Percentiles rank a stretch among this genome's conserved stretches.
phyloP scores from a whole-genome alignment of 345 rosid genomes.

The Diplotaxis tenuifolia region DNA sequence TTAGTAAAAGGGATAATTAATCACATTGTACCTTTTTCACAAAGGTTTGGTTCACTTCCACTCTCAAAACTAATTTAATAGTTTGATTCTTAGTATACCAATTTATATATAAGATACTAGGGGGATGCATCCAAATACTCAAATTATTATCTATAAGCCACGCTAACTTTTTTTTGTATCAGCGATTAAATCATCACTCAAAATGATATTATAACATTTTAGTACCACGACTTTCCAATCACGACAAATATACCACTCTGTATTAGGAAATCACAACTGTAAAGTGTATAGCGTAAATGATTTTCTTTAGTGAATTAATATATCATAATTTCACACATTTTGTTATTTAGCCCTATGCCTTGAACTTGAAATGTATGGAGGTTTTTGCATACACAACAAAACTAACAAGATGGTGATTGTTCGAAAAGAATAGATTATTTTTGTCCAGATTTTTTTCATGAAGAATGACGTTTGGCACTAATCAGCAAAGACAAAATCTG shows the following conservation, averaged over 20 bases:
- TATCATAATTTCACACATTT: too few species aligned
- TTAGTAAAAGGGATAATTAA: too few species aligned
- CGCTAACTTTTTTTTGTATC: not conserved
- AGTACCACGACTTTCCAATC: not conserved
- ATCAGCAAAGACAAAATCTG: constrained; percentile 21
- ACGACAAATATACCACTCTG: not conserved
- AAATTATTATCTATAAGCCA: not conserved
- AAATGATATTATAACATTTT: not conserved
- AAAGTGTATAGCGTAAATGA: too few species aligned
- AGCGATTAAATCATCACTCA: not conserved
- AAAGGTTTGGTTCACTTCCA: constrained; percentile 34
- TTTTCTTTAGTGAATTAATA: too few species aligned
- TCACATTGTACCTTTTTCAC: constrained; percentile 24
- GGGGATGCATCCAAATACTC: not conserved
- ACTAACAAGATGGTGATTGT: constrained; percentile 25
- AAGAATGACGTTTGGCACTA: constrained; percentile 25
- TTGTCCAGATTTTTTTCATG: constrained; percentile 22
- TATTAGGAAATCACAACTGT: too few species aligned
- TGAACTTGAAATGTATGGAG: not conserved
- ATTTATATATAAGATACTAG: not conserved
- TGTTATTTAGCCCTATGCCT: not conserved
- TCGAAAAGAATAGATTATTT: not conserved
- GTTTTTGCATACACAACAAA: constrained; percentile 7
- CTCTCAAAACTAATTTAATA: constrained; percentile 14
- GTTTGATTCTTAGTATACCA: not conserved